Evolutionary conservation across 148 eudicot species (phyloP), one percentile per base, ranked within the genome.

Genomic region (Arbutus unedo): DNA sequence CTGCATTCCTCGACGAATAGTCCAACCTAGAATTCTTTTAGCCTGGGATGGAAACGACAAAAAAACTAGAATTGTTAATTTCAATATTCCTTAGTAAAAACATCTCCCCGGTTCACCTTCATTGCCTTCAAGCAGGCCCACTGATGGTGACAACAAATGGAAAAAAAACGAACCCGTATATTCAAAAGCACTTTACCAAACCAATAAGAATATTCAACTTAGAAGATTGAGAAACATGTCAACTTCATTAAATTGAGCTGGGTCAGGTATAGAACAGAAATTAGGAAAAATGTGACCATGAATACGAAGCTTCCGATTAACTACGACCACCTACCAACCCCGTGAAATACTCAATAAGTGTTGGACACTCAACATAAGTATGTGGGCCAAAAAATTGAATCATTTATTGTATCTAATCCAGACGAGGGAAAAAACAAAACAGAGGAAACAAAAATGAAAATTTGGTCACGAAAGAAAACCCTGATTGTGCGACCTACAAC

Each of bases 281-380:
- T 7, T 38, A 44, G 41, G 45, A n/a, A 45, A 19, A 60, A 48
- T 21, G 25, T 31, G 73, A 80, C 15, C 55, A 25, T n/a, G n/a
- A 25, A 48, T 15, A 38, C 49, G 23, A 80, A 66, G 74, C 59
- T 80, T 66, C 82, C 16, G 15, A 53, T 60, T 60, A 60, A 60
- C 21, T n/a, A 60, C 9, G 31, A 0, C 38, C 10, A 21, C 67
- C 57, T 25, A 80, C 74, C 48, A 23, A 80, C 18, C 59, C 25
- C 1, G 1, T 45, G 10, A 79, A 67, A 67, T 10, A 18, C 15
- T 67, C 3, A 67, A 67, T 67, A 67, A 15, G 82, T 80, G 82
- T 80, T 59, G 74, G 82, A 19, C 75, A 50, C 41, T 50, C n/a
- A 79, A 2, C 7, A 48, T 66, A 3, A 49, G 15, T 23, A 3